Evolutionary conservation across 1,284 basidiomycete genomes (phyloP).

Genomic region (Flammula alnicola): DNA sequence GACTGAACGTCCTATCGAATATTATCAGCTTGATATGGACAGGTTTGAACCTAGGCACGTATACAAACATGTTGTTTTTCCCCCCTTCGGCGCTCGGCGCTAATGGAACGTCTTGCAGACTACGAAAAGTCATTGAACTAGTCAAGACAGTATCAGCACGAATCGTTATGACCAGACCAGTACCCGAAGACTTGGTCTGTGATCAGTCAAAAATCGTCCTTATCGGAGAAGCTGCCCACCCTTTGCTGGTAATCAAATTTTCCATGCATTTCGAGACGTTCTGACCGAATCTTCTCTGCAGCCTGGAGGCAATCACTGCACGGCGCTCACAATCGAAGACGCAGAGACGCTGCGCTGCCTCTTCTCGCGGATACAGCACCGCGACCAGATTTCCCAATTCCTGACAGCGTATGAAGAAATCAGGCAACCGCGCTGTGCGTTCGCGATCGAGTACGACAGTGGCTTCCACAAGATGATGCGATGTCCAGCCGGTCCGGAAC

Average conservation of each 20-base stretch:
- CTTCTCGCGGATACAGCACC: slow-evolving; percentile 14
- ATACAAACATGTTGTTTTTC: background rate
- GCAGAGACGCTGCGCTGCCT: slow-evolving; percentile 18
- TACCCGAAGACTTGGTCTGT: slow-evolving; percentile 51
- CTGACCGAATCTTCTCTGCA: background rate
- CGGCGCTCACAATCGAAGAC: slow-evolving; percentile 17
- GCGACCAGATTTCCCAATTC: slow-evolving; percentile 15
- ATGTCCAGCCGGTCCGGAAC: slow-evolving; percentile 42
- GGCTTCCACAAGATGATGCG: slow-evolving; percentile 44
- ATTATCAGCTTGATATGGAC: slow-evolving; percentile 33
- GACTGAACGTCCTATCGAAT: slow-evolving; percentile 33
- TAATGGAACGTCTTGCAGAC: slow-evolving; percentile 29
- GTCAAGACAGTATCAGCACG: slow-evolving; percentile 40
- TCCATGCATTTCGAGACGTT: background rate
- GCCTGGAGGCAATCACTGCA: slow-evolving; percentile 16
- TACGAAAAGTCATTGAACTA: slow-evolving; percentile 46
- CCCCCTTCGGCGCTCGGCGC: background rate
- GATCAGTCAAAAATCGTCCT: slow-evolving; percentile 43
- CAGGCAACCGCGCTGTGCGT: slow-evolving; percentile 13
- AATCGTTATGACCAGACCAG: slow-evolving; percentile 39
- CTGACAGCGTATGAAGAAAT: slow-evolving; percentile 21
- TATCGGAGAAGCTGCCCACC: slow-evolving; percentile 20
- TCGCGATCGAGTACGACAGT: slow-evolving; percentile 12
- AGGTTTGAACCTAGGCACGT: slow-evolving; percentile 37
- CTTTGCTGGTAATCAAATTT: slow-evolving; percentile 12